phyloP scores from a whole-genome alignment of 2,329 filamentous ascomycete genomes.

The Colletotrichum musicola region DNA sequence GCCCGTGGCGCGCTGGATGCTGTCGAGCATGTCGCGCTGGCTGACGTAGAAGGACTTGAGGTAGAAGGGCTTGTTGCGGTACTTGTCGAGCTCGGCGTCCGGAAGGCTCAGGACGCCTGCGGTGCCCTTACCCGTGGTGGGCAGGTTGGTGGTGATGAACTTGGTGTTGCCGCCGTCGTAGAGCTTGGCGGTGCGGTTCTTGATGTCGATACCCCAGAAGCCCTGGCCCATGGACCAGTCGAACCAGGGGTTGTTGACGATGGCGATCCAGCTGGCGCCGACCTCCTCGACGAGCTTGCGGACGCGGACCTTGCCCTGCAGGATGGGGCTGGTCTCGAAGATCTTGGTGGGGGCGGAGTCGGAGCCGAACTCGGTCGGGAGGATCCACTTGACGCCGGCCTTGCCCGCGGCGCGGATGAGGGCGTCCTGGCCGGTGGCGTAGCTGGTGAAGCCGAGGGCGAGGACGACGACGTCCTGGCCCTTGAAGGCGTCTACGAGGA shows the following conservation, averaged over 20 bases:
- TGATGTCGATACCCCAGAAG: constrained; percentile 49
- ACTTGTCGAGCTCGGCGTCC: constrained; percentile 42
- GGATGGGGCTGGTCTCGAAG: constrained; percentile 39
- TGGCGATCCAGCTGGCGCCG: constrained; percentile 49
- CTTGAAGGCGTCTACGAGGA: constrained; percentile 45
- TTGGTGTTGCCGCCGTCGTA: constrained; percentile 68
- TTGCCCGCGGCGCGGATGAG: constrained; percentile 67
- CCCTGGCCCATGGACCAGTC: constrained; percentile 46
- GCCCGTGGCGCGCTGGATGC: constrained; percentile 68
- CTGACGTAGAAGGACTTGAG: constrained; percentile 69
- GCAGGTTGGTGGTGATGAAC: constrained; percentile 70
- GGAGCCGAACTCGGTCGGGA: constrained; percentile 63
- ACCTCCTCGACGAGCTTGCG: constrained; percentile 47
- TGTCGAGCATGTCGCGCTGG: constrained; percentile 76
- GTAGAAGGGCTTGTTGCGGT: constrained; percentile 61
- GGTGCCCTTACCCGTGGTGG: constrained; percentile 62
- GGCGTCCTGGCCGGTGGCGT: constrained; percentile 56
- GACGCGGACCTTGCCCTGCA: constrained; percentile 44
- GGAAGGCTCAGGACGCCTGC: constrained; percentile 56
- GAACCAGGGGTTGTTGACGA: constrained; percentile 50
- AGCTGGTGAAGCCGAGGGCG: constrained; percentile 27
- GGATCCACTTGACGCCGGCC: constrained; percentile 66
- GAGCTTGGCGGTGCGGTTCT: constrained; percentile 48
- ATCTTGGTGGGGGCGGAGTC: constrained; percentile 47
- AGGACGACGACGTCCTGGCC: constrained; percentile 51